These are phyloP conservation scores for Aspergillus costaricaensis DNA, from an alignment of 2,329 filamentous ascomycete species.

Conservation along the genomic window DNA sequence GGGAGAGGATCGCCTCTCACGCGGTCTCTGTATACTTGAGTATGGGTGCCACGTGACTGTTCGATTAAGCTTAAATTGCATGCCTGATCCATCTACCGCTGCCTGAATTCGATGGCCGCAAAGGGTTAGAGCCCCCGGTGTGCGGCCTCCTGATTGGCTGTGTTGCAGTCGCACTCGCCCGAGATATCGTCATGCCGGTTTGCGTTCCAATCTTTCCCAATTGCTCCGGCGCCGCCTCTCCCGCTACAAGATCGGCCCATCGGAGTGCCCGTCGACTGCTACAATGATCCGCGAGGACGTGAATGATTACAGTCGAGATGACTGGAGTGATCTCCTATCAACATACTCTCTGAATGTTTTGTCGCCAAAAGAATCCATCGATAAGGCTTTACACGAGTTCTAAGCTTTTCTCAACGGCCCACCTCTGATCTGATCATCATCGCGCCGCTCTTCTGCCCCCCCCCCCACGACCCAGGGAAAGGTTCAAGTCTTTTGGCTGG, in stretches of 20 bases:
- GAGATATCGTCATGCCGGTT: slow-evolving; percentile 7
- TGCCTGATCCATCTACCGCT: slow-evolving; percentile 3
- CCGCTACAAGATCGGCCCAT: not conserved
- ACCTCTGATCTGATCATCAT: not conserved
- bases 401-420: too few relatives aligned
- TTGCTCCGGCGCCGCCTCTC: not conserved
- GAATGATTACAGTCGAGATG: not conserved
- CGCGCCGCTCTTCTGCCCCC: not conserved
- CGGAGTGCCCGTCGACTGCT: not conserved
- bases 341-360: too few relatives aligned
- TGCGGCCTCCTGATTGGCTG: slow-evolving; percentile 12
- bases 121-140: not conserved
- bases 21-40: not conserved
- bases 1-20: not conserved
- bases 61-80: slow-evolving; percentile 11
- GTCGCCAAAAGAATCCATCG: not conserved
- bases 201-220: slow-evolving; percentile 2
- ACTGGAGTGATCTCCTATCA: too few relatives aligned
- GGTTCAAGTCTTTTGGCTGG: slow-evolving; percentile 1
- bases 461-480: not conserved
- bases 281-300: not conserved
- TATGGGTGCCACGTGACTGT: not conserved
- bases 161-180: slow-evolving; percentile 9
- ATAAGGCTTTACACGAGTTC: not conserved
- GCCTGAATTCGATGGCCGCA: slow-evolving; percentile 6